Evolutionary conservation across 805 yeast genomes (phyloP).

Genomic region (Saturnispora besseyi): DNA sequence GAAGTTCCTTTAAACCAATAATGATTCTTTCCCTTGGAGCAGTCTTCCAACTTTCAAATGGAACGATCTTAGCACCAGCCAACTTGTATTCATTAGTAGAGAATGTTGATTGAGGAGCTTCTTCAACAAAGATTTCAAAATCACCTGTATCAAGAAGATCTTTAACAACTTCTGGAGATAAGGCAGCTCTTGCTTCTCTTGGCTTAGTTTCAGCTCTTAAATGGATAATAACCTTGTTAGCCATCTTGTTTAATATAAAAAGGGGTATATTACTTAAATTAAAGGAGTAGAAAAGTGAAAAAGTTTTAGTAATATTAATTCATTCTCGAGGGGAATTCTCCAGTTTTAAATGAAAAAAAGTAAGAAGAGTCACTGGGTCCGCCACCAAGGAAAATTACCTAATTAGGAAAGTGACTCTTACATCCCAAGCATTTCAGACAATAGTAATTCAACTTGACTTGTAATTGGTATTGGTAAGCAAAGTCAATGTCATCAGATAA

Average conservation of each 20-base stretch:
- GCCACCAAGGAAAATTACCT: slow-evolving; percentile 1
- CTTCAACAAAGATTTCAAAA: slow-evolving; percentile 81
- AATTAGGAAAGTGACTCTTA: slow-evolving; percentile 4
- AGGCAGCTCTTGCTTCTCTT: slow-evolving; percentile 92
- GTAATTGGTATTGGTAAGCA: no score
- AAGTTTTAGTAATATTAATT: not conserved
- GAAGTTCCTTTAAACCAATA: slow-evolving; percentile 90
- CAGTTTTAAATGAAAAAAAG: not conserved
- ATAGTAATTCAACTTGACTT: no score
- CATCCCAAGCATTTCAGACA: not conserved
- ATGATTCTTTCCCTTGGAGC: slow-evolving; percentile 91
- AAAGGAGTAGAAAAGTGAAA: not conserved
- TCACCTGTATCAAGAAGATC: slow-evolving; percentile 71
- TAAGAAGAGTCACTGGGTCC: slow-evolving; percentile 1
- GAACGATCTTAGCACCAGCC: slow-evolving; percentile 83
- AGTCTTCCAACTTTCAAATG: slow-evolving; percentile 83
- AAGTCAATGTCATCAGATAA: no score
- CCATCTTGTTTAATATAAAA: slow-evolving; percentile 11
- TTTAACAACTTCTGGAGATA: slow-evolving; percentile 87
- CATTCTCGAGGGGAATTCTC: not conserved
- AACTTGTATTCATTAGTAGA: slow-evolving; percentile 62
- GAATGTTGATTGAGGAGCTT: slow-evolving; percentile 77
- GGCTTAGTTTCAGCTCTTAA: slow-evolving; percentile 97
- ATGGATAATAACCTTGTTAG: slow-evolving; percentile 54
- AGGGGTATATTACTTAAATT: not conserved